Percentiles rank a stretch among this genome's conserved stretches.
Conservation (phyloP, 202 grass and related monocot genomes). For the Musa balbisiana region DNA sequence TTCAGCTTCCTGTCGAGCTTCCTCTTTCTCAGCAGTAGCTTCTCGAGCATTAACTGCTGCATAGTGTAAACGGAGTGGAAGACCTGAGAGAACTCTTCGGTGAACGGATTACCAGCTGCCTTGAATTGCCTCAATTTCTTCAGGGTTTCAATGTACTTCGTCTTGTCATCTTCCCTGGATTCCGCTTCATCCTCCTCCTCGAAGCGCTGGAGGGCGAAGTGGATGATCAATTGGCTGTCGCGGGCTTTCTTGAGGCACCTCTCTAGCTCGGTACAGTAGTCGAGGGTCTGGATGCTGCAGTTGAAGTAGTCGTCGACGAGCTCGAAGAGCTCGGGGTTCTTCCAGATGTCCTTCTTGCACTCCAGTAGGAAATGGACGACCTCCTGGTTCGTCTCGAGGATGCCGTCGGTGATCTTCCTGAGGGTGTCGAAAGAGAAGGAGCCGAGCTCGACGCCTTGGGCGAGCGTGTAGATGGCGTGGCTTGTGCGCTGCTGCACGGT, state of each 20-base stretch:
- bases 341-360: conserved; percentile 99
- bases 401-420: conserved; percentile 69
- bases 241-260: conserved; percentile 87
- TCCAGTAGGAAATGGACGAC: conserved; percentile 86
- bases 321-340: conserved; percentile 70
- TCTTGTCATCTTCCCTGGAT: conserved; percentile 6
- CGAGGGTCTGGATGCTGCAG: conserved; percentile 87
- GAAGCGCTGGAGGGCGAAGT: conserved; percentile 84
- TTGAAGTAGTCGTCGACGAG: conserved; percentile 97
- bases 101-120: conserved; percentile 17
- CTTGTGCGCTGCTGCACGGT: conserved; percentile 76
- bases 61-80: neutral
- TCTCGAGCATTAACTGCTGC: conserved; percentile 10
- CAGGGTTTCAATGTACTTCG: conserved; percentile 56
- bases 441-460: conserved; percentile 73
- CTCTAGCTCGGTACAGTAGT: conserved; percentile 91
- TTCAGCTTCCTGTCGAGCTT: conserved; percentile 21
- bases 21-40: conserved; percentile 11
- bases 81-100: conserved; percentile 3
- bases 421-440: conserved; percentile 75
- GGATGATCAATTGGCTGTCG: conserved; percentile 74
- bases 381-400: conserved; percentile 97
- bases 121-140: conserved; percentile 33
- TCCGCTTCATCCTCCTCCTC: conserved; percentile 42
- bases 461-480: conserved; percentile 75